Percentiles rank a stretch among this genome's conserved stretches.
Evolutionary conservation across 495 filamentous ascomycete species (phyloP).

Genomic region (Xylaria curta): DNA sequence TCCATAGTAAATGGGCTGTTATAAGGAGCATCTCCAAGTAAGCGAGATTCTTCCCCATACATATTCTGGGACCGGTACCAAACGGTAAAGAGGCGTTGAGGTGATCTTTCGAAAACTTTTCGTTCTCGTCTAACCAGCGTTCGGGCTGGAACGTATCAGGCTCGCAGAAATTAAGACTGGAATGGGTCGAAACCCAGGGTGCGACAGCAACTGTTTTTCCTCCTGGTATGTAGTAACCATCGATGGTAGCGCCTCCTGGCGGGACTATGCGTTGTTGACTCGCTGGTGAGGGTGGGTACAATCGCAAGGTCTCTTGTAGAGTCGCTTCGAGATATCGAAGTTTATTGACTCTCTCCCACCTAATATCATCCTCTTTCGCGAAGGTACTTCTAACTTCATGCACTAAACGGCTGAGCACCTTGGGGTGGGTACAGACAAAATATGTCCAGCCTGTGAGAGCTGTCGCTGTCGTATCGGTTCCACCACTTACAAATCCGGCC

Average conservation of each 20-base stretch:
- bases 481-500: conserved; percentile 36
- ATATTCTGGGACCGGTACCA: conserved; percentile 59
- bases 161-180: conserved; percentile 39
- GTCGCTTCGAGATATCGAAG: conserved; percentile 61
- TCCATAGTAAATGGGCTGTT: conserved; percentile 53
- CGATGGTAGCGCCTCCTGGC: conserved; percentile 50
- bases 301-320: conserved; percentile 60
- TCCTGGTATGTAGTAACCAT: conserved; percentile 52
- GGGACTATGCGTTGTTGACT: conserved; percentile 53
- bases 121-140: conserved; percentile 52
- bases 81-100: conserved; percentile 60
- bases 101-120: conserved; percentile 54
- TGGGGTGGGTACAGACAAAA: conserved; percentile 27
- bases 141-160: conserved; percentile 57
- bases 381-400: conserved; percentile 28
- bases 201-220: conserved; percentile 37
- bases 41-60: conserved; percentile 58
- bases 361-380: conserved; percentile 28
- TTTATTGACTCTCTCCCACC: conserved; percentile 25
- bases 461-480: conserved; percentile 34
- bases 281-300: conserved; percentile 56
- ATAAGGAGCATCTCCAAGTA: conserved; percentile 55
- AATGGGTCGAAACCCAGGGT: conserved; percentile 30
- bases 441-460: conserved; percentile 28
- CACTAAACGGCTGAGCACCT: conserved; percentile 23